phyloP scores from a whole-genome alignment of 164 flowering plant genomes.

The Echeveria elegans region DNA sequence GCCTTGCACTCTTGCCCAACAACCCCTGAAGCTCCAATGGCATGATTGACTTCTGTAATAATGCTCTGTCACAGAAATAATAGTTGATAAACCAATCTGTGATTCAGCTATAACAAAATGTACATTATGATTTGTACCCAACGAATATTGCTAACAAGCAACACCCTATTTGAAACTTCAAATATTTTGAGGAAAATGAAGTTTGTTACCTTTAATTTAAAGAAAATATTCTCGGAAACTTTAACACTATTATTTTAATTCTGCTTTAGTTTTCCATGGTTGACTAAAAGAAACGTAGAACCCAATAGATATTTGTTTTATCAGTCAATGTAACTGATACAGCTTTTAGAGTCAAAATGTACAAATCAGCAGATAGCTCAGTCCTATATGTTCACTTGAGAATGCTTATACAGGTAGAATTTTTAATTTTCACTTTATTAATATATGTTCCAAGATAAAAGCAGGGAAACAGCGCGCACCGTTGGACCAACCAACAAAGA shows the following conservation, averaged over 20 bases:
- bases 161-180: background rate
- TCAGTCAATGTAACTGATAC: background rate
- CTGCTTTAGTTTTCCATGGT: background rate
- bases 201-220: too few relatives aligned
- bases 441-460: background rate
- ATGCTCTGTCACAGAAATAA: conserved; percentile 34
- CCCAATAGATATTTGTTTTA: background rate
- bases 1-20: background rate
- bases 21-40: conserved; percentile 49
- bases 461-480: conserved; percentile 26
- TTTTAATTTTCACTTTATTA: too few relatives aligned
- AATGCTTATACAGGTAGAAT: background rate
- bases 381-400: background rate
- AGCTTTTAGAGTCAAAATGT: background rate
- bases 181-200: background rate
- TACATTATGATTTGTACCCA: background rate
- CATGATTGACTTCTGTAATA: conserved; percentile 69
- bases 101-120: background rate
- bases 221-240: background rate
- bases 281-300: too few relatives aligned
- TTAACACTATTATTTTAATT: background rate
- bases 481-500: conserved; percentile 84
- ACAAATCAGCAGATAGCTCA: background rate
- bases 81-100: background rate
- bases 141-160: background rate